Evolutionary conservation across 2,329 filamentous ascomycete species (phyloP), one percentile per base, ranked within the genome.

Genomic region (Claviceps pusilla): DNA sequence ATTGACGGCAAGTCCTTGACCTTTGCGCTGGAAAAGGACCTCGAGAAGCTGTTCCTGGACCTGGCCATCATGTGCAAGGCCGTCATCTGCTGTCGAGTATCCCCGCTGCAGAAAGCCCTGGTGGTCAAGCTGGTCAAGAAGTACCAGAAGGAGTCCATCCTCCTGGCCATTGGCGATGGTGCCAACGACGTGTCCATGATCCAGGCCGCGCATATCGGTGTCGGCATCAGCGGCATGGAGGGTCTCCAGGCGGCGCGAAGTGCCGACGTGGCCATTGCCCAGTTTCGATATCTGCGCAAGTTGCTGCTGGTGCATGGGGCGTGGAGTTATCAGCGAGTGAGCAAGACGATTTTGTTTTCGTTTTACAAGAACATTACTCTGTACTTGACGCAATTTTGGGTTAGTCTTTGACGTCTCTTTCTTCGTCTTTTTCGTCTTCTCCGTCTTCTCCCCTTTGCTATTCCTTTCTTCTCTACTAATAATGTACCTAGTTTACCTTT

Each of bases 111-210:
- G 64, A 98, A 98, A 71, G 94, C 93, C 16, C 76, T 98, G 58
- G 93, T 98, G 28, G 93, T 98, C 61, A 98, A 98, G 74, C 81
- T 97, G 60, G 93, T 98, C 65, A 98, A 97, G 72, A 88, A 89
- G 61, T 80, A 81, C 60, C 88, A 95, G 67, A 80, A 93, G 60
- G 87, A 96, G 66, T 82, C 89, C 12, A 89, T 98, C 61, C 82
- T 96, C 53, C 81, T 98, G 51, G 93, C 93, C 52, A 96, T 98
- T 67, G 93, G 93, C 61, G 93, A 98, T 64, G 93, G 93, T 59
- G 93, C 93, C 49, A 98, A 98, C 71, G 93, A 98, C 65, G 93
- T 98, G n/a, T 96, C 91, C 19, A 98, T 98, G 93, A 98, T 98
- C 54, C 93, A 98, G 73, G 93, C 93, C 11, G 93, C 93, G 12